Evolutionary conservation across 306 rosid genomes (phyloP), one percentile per base, ranked within the genome.

Genomic region (Ormosia emarginata): DNA sequence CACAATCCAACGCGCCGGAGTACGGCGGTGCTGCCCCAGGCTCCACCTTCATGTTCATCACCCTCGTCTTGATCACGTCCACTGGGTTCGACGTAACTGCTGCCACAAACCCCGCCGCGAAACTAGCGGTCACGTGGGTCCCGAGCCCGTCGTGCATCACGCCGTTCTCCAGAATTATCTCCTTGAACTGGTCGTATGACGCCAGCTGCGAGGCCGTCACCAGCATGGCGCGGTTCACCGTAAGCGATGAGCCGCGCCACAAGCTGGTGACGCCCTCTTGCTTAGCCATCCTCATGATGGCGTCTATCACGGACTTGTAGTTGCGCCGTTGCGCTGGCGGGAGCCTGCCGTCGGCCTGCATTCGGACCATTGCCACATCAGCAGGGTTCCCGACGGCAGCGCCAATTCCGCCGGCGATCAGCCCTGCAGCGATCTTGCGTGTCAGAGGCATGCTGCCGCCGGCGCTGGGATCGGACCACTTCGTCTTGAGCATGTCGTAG

Each of bases 41-140:
- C 71, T 89, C 93, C 75, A 90, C 94, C 87, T 85, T 92, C 97
- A 90, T 90, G 67, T 92, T 92, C 97, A 92, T 92, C 71, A 92
- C 92, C 58, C 97, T 59, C 0, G 97, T 92, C 82, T 92, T 92
- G 18, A 92, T 86, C 86, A 92, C 97, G 14, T 92, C 97, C 11
- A 92, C 91, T 0, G 97, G 97, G 66, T 92, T 92, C 4, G 97
- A 74, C 1, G 72, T 82, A 14, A 90, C 93, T 0, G 97, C 89
- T 8, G 94, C 97, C 43, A 88, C 91, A 1, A 90, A 87, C 37
- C 97, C 97, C 2, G 94, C 97, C 1, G 85, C 66, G 24, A 92
- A 90, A 11, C 97, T 92, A 66, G 97, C 90, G 0, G 88, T 79
- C 14, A 90, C 90, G 81, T 92, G 97, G 34, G 94, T 92, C 44